These are phyloP conservation scores for Mycena floridula DNA, from an alignment of 768 basidiomycete genomes.

Conservation along the genomic window DNA sequence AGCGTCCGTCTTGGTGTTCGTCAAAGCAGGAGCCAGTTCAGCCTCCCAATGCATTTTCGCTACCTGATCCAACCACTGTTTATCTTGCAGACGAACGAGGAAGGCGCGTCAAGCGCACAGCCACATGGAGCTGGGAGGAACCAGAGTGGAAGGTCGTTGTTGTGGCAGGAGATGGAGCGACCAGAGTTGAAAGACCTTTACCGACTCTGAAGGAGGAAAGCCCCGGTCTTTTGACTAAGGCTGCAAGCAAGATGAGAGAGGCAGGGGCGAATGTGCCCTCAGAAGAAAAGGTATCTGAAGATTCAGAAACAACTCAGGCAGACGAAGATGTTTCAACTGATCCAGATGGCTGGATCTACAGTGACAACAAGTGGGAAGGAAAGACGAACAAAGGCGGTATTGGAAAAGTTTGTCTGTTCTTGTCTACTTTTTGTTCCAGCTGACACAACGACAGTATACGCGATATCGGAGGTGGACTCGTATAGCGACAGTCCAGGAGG, in stretches of 20 bases:
- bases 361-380: constrained; percentile 93
- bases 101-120: constrained; percentile 58
- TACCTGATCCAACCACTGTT: constrained; percentile 57
- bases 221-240: constrained; percentile 44
- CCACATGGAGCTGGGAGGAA: constrained; percentile 88
- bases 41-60: constrained; percentile 62
- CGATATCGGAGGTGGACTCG: constrained; percentile 84
- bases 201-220: constrained; percentile 44
- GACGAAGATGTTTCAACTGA: constrained; percentile 65
- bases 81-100: constrained; percentile 45
- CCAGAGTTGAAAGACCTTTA: constrained; percentile 56
- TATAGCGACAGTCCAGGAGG: constrained; percentile 72
- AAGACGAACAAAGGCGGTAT: constrained; percentile 72
- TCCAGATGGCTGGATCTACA: constrained; percentile 87
- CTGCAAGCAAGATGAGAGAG: constrained; percentile 45
- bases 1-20: constrained; percentile 85
- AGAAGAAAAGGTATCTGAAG: constrained; percentile 19
- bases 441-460: constrained; percentile 54
- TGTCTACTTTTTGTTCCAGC: not conserved
- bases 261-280: constrained; percentile 14
- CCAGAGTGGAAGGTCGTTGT: constrained; percentile 82
- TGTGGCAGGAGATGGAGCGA: constrained; percentile 45
- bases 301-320: constrained; percentile 33
- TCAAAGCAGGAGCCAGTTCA: constrained; percentile 52
- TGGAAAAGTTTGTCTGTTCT: constrained; percentile 55